phyloP scores from a whole-genome alignment of 257 asterid genomes.

The Sherardia arvensis region DNA sequence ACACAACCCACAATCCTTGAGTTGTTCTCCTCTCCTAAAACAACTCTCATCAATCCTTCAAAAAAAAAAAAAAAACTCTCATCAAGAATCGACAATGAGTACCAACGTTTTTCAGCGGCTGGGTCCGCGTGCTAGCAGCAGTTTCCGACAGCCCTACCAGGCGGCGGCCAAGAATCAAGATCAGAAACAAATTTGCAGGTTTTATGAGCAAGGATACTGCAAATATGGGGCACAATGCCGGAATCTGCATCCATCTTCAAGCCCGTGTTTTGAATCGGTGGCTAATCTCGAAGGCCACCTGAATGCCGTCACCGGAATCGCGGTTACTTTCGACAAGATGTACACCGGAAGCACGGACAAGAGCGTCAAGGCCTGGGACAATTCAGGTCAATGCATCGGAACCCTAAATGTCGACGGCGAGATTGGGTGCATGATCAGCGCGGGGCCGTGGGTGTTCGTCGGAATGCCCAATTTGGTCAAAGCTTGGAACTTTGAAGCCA shows the following conservation, averaged over 20 bases:
- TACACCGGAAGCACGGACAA: conserved; percentile 78
- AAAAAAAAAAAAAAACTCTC: no score
- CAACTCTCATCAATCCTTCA: no score
- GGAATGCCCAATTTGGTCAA: conserved; percentile 70
- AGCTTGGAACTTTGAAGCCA: conserved; percentile 88
- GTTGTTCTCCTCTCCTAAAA: no score
- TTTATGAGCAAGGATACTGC: conserved; percentile 59
- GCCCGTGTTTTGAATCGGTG: conserved; percentile 51
- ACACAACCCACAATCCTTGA: no score
- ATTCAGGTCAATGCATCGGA: conserved; percentile 66
- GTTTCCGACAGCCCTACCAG: background rate
- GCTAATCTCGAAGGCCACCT: conserved; percentile 72
- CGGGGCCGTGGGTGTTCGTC: conserved; percentile 84
- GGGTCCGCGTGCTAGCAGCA: background rate
- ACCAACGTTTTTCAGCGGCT: background rate
- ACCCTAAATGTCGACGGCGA: conserved; percentile 39
- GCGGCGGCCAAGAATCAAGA: background rate
- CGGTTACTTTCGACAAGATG: conserved; percentile 64
- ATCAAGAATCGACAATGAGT: background rate
- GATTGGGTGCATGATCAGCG: conserved; percentile 69
- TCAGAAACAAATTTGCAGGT: conserved; percentile 27
- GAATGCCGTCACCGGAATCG: conserved; percentile 68
- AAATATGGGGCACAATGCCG: conserved; percentile 54
- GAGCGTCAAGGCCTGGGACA: conserved; percentile 79
- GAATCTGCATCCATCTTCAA: conserved; percentile 66